Conservation (phyloP, 805 yeast genomes). For the Helenozyma rhizophorensis region DNA sequence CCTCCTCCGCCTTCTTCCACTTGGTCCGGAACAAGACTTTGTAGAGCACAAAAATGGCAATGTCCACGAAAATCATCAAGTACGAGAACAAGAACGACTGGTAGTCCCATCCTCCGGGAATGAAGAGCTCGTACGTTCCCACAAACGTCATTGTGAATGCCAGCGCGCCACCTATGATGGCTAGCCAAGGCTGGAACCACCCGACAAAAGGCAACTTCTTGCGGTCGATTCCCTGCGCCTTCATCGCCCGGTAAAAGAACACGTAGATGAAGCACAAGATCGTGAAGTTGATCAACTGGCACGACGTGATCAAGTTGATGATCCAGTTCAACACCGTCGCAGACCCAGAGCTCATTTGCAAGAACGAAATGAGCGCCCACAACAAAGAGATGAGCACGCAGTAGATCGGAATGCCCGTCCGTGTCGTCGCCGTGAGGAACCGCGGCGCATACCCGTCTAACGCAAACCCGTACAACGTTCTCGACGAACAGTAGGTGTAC, state of each 20-base stretch:
- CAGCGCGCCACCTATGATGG: slow-evolving; percentile 19
- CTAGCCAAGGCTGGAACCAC: slow-evolving; percentile 20
- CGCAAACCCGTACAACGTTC: slow-evolving; percentile 70
- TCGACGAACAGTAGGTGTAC: slow-evolving; percentile 70
- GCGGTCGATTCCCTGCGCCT: slow-evolving; percentile 17
- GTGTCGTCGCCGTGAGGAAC: slow-evolving; percentile 52
- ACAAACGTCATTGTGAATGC: slow-evolving; percentile 15
- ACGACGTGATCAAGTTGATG: slow-evolving; percentile 29
- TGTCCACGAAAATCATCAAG: slow-evolving; percentile 15
- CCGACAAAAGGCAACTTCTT: slow-evolving; percentile 14
- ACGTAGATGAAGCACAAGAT: slow-evolving; percentile 21
- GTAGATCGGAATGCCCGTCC: slow-evolving; percentile 44
- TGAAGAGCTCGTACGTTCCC: slow-evolving; percentile 12
- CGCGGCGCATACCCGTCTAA: slow-evolving; percentile 72
- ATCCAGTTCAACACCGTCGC: slow-evolving; percentile 31
- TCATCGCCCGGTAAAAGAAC: slow-evolving; percentile 14
- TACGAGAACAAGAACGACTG: slow-evolving; percentile 15
- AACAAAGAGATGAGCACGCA: slow-evolving; percentile 38
- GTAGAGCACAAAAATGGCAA: slow-evolving; percentile 12
- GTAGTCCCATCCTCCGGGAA: slow-evolving; percentile 13
- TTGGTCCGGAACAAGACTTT: slow-evolving; percentile 12
- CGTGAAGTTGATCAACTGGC: slow-evolving; percentile 23
- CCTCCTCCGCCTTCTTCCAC: slow-evolving; percentile 15
- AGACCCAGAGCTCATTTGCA: slow-evolving; percentile 45
- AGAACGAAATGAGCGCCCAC: slow-evolving; percentile 62